Percentiles rank a stretch among this genome's conserved stretches.
Evolutionary conservation across 2,329 filamentous ascomycete species (phyloP).

Genomic region (Botrytis deweyae): DNA sequence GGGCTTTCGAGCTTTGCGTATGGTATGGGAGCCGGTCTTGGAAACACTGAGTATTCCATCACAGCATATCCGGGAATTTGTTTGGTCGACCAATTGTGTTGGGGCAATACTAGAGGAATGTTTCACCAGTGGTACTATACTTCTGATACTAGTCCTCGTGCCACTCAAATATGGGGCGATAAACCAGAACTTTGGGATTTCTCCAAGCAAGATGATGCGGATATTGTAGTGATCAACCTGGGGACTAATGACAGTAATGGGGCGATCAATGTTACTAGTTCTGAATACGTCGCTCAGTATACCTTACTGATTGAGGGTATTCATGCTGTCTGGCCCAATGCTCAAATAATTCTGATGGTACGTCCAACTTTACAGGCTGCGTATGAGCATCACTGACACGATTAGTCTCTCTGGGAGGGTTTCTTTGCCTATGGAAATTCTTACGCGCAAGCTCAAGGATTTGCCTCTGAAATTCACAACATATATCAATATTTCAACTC

Average conservation of each 20-base stretch:
- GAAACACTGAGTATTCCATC: slow-evolving; percentile 57
- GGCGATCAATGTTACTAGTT: slow-evolving; percentile 43
- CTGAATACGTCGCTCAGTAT: slow-evolving; percentile 45
- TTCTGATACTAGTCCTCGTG: slow-evolving; percentile 47
- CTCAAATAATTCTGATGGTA: slow-evolving; percentile 47
- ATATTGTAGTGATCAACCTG: slow-evolving; percentile 49
- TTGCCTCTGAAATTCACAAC: slow-evolving; percentile 50
- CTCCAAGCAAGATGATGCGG: slow-evolving; percentile 43
- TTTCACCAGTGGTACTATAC: slow-evolving; percentile 58
- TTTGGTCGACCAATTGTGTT: slow-evolving; percentile 55
- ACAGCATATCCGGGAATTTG: slow-evolving; percentile 60
- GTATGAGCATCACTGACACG: slow-evolving; percentile 16
- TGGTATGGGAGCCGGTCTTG: slow-evolving; percentile 55
- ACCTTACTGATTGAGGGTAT: slow-evolving; percentile 48
- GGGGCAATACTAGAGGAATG: slow-evolving; percentile 50
- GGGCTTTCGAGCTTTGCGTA: slow-evolving; percentile 56
- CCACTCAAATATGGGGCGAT: slow-evolving; percentile 37
- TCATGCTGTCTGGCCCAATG: slow-evolving; percentile 48
- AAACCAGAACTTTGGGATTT: slow-evolving; percentile 49
- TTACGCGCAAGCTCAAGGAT: slow-evolving; percentile 49
- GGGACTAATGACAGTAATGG: slow-evolving; percentile 49
- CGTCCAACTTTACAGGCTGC: slow-evolving; percentile 44
- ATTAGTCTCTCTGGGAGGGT: slow-evolving; percentile 53
- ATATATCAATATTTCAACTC: slow-evolving; percentile 55
- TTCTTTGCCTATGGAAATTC: slow-evolving; percentile 52